Base-by-base conservation (phyloP, 495 filamentous ascomycete genomes). In the Aspergillus bridgeri region DNA sequence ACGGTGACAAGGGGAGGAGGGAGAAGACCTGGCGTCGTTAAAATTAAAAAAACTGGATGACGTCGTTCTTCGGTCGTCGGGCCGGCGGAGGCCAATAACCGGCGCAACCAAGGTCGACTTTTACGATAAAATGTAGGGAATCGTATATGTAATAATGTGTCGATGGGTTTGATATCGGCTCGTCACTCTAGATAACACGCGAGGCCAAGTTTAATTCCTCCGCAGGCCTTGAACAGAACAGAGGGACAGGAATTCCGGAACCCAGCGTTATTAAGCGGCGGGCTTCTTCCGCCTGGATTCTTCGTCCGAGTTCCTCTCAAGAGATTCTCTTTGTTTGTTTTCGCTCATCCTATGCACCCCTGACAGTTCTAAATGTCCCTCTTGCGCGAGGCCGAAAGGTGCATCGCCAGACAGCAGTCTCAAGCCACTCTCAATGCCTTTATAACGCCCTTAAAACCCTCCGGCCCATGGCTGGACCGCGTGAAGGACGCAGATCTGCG, bases 371-470 rank as follows among this genome's bases (percentile, higher is more conserved):
- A 61, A 73, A 79, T 79, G 76, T 78, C 74, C 66, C 71, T 79
- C 56, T 59, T 78, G 65, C 74, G 75, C 45, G 74, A 80, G 68
- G 78, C 78, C 56, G 76, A 80, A 67, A 75, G 61, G 68, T 78
- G 71, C 53, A 60, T 81, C 55, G 73, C 73, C 54, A 81, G 79
- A 42, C 78, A 81, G 58, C 66, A 69, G 51, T 59, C 67, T n/a
- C 60, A 72, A 49, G 48, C 65, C 20, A 51, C 56, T 17, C 68
- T 80, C 53, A 79, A 80, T 71, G 70, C 79, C 43, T 78, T 82
- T 21, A 77, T 81, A 54, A 71, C 72, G 0, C 65, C 73, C 19
- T 57, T 75, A 9, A 62, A 67, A n/a, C 69, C 65, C 46, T 53
- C 69, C 13, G 70, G 60, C 8, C 57, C 62, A 54, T 78, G 70